phyloP scores from a whole-genome alignment of 345 rosid genomes.

The Garcia nutans region DNA sequence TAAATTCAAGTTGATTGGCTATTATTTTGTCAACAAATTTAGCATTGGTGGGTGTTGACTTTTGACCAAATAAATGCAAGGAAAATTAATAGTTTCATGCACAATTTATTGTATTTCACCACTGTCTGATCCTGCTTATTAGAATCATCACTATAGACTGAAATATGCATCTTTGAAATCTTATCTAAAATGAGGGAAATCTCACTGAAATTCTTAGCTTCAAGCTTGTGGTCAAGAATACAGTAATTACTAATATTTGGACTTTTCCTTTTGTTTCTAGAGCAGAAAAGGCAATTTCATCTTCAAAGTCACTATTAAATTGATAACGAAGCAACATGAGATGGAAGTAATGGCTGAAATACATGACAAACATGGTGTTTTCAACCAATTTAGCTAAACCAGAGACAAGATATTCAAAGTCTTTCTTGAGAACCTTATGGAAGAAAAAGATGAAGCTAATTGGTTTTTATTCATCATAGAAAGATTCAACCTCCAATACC shows the following conservation, averaged over 20 bases:
- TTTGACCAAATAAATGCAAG: too few relatives aligned
- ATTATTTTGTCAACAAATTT: too few relatives aligned
- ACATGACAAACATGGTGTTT: conserved; percentile 46
- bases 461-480: conserved; percentile 52
- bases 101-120: conserved; percentile 42
- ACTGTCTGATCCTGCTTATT: conserved; percentile 22
- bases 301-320: conserved; percentile 73
- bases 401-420: conserved; percentile 61
- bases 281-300: conserved; percentile 82
- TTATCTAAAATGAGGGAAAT: conserved; percentile 62
- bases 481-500: too few relatives aligned
- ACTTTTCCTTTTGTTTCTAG: conserved; percentile 65
- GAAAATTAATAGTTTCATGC: conserved; percentile 40
- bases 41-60: too few relatives aligned
- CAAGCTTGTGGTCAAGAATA: conserved; percentile 64
- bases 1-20: too few relatives aligned
- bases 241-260: conserved; percentile 58
- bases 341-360: conserved; percentile 55
- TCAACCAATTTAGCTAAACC: conserved; percentile 52
- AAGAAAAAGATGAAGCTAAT: conserved; percentile 68
- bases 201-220: conserved; percentile 44
- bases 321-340: conserved; percentile 50
- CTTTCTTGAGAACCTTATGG: conserved; percentile 81
- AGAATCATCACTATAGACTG: conserved; percentile 28
- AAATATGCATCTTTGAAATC: conserved; percentile 42